Conservation (phyloP, 352 stramenopile species). For the Pythium folliculosum region DNA sequence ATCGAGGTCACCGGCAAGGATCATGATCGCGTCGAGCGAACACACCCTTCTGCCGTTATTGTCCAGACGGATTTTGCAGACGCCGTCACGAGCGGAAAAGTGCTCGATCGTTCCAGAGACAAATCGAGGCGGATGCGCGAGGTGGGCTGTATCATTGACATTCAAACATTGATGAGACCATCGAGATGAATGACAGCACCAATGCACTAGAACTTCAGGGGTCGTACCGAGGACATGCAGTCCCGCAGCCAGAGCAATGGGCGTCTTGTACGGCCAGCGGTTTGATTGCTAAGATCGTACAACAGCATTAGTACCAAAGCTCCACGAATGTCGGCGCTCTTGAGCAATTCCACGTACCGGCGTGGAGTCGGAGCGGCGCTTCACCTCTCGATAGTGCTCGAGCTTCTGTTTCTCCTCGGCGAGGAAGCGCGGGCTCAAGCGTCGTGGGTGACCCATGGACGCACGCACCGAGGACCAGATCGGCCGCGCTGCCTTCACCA, state of each 20-base stretch:
- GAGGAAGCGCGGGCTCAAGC: constrained; percentile 69
- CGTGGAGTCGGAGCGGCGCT: constrained; percentile 25
- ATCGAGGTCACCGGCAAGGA: constrained; percentile 23
- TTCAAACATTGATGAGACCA: background rate
- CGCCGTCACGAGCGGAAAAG: constrained; percentile 28
- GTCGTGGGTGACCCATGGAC: constrained; percentile 72
- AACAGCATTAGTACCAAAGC: no score
- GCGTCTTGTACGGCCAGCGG: constrained; percentile 23
- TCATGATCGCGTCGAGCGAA: constrained; percentile 58
- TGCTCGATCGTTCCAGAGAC: constrained; percentile 36
- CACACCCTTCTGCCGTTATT: constrained; percentile 39
- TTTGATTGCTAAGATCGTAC: constrained; percentile 6
- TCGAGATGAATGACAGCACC: background rate
- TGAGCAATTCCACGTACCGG: constrained; percentile 1
- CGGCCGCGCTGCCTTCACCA: constrained; percentile 50
- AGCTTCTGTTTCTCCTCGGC: constrained; percentile 70
- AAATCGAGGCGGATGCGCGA: constrained; percentile 43
- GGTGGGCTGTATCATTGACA: constrained; percentile 32
- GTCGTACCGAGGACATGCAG: constrained; percentile 17
- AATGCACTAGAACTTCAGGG: background rate
- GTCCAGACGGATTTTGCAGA: constrained; percentile 37
- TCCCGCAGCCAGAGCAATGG: constrained; percentile 7
- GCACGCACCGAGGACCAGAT: constrained; percentile 77
- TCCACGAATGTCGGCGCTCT: no score
- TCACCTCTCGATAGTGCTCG: constrained; percentile 52